Conservation (phyloP, 192 early-diverging fungal species). For the Coemansia sp. region DNA sequence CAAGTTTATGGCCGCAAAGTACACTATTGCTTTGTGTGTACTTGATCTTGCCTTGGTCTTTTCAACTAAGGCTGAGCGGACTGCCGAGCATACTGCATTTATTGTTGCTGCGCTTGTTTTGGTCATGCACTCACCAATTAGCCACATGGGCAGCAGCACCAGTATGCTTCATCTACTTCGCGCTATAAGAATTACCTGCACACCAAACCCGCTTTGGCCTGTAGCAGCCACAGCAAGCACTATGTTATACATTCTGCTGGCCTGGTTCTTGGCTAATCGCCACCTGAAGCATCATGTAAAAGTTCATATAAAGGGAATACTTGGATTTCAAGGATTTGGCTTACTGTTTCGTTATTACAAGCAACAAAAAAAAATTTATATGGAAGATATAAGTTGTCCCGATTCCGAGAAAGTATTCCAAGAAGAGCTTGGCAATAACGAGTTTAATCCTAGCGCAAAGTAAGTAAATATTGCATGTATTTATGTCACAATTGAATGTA, state of each 20-base stretch:
- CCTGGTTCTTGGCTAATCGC: too few relatives aligned
- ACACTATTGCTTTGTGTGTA: neutral
- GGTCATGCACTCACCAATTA: too few relatives aligned
- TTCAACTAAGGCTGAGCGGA: neutral
- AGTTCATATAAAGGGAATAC: neutral
- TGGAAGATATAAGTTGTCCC: neutral
- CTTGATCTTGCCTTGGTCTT: neutral
- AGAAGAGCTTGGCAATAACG: neutral
- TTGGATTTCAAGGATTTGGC: neutral
- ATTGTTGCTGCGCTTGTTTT: too few relatives aligned
- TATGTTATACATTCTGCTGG: too few relatives aligned
- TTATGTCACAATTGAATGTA: neutral
- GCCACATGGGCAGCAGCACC: too few relatives aligned
- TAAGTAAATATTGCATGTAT: neutral
- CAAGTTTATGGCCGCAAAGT: neutral
- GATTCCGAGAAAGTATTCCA: neutral
- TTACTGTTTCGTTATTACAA: neutral
- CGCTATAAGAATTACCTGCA: too few relatives aligned
- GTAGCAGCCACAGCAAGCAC: too few relatives aligned
- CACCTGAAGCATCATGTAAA: too few relatives aligned
- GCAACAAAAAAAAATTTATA: neutral
- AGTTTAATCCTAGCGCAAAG: neutral
- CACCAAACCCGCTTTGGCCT: too few relatives aligned
- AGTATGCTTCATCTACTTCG: too few relatives aligned
- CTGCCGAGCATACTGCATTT: neutral